Evolutionary conservation across 1,139 yeast genomes (phyloP).

Genomic region (Pneumocystis canis): DNA sequence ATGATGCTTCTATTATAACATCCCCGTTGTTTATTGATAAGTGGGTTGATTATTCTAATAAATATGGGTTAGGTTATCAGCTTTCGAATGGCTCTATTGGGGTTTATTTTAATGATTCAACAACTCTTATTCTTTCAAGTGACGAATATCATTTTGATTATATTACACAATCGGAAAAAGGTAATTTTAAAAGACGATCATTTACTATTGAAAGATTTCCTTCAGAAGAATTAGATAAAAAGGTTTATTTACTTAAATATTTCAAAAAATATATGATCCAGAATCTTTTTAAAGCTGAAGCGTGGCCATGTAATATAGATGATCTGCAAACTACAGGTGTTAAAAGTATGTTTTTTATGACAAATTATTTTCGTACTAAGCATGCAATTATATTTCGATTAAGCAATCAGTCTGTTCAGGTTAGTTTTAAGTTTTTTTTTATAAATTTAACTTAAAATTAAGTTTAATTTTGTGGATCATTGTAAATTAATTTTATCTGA

Average conservation of each 20-base stretch:
- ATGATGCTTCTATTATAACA: background rate
- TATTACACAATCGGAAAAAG: conserved; percentile 23
- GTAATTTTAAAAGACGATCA: conserved; percentile 34
- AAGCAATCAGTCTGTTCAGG: conserved; percentile 79
- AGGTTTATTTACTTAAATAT: conserved; percentile 68
- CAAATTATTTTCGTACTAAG: conserved; percentile 66
- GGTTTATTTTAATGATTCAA: conserved; percentile 74
- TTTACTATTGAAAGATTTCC: conserved; percentile 49
- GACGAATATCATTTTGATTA: conserved; percentile 50
- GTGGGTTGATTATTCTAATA: conserved; percentile 96
- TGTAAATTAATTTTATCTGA: conserved; percentile 72
- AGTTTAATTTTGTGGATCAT: conserved; percentile 43
- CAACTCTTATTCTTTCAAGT: conserved; percentile 57
- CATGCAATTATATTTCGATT: conserved; percentile 82
- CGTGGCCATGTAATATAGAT: conserved; percentile 2
- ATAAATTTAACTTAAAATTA: conserved; percentile 44
- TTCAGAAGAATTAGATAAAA: conserved; percentile 39
- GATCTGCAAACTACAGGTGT: background rate
- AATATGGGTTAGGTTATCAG: conserved; percentile 90
- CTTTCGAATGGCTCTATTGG: conserved; percentile 82
- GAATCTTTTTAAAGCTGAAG: conserved; percentile 18
- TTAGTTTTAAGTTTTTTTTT: conserved; percentile 19
- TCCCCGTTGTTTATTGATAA: conserved; percentile 47
- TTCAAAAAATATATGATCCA: conserved; percentile 29
- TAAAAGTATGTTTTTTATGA: conserved; percentile 40